These are phyloP conservation scores for Coemansia sp. DNA, from an alignment of 192 early-diverging fungal genomes.

Conservation along the genomic window DNA sequence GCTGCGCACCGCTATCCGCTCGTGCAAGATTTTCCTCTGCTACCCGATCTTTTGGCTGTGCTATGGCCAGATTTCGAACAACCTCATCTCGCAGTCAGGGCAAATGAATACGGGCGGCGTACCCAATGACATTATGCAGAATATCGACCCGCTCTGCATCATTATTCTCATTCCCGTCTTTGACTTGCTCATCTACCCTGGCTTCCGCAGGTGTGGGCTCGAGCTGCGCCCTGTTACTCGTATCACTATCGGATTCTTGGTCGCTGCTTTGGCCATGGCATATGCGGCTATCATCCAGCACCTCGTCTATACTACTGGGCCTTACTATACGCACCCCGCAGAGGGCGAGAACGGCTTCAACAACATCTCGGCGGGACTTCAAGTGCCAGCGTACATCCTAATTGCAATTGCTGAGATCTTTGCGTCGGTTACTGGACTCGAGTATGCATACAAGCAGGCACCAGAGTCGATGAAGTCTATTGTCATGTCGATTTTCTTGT, in stretches of 20 bases:
- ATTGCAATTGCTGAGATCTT: constrained; percentile 64
- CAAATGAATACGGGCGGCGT: constrained; percentile 61
- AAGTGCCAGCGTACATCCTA: constrained; percentile 61
- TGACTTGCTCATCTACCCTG: constrained; percentile 60
- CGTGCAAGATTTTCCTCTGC: constrained; percentile 70
- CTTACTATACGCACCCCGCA: constrained; percentile 46
- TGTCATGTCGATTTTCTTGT: constrained; percentile 63
- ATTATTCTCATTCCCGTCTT: constrained; percentile 61
- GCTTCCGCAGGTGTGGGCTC: constrained; percentile 57
- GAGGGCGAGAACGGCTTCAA: constrained; percentile 54
- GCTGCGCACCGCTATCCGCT: constrained; percentile 59
- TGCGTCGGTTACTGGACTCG: constrained; percentile 66
- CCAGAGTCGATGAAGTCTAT: constrained; percentile 65
- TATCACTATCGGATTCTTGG: constrained; percentile 61
- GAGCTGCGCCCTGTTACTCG: constrained; percentile 60
- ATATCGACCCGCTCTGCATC: constrained; percentile 61
- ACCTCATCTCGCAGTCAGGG: constrained; percentile 64
- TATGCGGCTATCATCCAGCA: constrained; percentile 63
- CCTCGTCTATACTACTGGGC: constrained; percentile 59
- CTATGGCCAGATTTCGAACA: constrained; percentile 67
- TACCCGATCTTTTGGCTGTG: constrained; percentile 79
- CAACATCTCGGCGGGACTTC: constrained; percentile 58
- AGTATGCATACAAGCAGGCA: constrained; percentile 66
- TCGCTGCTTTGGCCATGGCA: constrained; percentile 60
- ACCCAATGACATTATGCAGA: constrained; percentile 67